phyloP scores from a whole-genome alignment of 208 protist genomes.

The Herpetomonas samuelpessoai region DNA sequence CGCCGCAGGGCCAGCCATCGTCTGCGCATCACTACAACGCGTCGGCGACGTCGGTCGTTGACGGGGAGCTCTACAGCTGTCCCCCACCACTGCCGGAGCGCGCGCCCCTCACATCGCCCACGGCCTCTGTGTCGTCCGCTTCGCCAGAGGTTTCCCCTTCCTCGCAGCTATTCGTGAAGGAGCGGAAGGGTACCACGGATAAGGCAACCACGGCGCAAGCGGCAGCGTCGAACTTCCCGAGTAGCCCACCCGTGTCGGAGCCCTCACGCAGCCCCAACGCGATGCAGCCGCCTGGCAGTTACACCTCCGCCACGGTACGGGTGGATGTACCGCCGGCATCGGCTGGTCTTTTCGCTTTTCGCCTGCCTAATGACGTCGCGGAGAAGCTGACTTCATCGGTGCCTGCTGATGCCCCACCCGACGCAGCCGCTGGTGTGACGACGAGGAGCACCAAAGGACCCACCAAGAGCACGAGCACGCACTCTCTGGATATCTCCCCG shows the following conservation, averaged over 20 bases:
- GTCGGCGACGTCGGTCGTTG: not conserved
- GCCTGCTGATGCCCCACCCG: not conserved
- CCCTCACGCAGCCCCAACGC: not conserved
- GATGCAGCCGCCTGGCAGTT: not conserved
- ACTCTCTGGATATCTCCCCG: not conserved
- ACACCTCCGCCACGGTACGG: not conserved
- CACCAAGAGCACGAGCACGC: not conserved
- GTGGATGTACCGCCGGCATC: not conserved
- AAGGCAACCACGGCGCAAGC: not conserved
- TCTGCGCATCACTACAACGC: too few relatives aligned
- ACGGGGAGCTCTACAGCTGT: not conserved
- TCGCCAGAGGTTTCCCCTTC: not conserved
- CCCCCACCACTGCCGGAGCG: not conserved
- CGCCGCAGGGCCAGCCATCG: not conserved
- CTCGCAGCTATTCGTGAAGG: not conserved
- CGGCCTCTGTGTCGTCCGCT: not conserved
- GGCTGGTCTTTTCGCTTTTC: not conserved
- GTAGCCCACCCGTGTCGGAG: not conserved
- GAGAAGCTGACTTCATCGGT: not conserved
- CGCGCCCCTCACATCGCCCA: not conserved
- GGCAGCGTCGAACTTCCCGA: not conserved
- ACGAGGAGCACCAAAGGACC: not conserved
- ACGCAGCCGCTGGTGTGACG: not conserved
- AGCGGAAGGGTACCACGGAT: conserved; percentile 7
- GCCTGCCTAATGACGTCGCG: not conserved